Base-by-base conservation (phyloP, 352 stramenopile species). In the Globisporangium nagaii region DNA sequence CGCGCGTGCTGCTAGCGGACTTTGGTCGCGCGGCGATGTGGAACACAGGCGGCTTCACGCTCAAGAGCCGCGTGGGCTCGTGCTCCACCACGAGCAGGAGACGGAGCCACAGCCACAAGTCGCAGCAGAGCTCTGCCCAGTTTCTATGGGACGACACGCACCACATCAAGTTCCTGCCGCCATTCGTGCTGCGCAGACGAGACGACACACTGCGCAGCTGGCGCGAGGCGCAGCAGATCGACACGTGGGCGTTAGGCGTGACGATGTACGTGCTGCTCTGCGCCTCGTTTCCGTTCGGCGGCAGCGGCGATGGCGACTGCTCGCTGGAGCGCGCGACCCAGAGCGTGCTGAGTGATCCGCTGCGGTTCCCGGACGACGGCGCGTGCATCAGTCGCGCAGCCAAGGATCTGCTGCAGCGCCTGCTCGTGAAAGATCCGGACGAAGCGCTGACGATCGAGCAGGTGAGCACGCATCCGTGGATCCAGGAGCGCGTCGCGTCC, bases 181-280 rank as follows among this genome's bases (percentile, higher is more conserved):
- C 80, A 27, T 86, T 75, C 24, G 53, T 84, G 1, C 32, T 88
- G 44, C 53, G 56, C 19, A 67, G 72, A 0, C 66, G 45, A 24
- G 45, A 64, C 6, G 56, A 62, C 17, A 34, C 71, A 9, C 57
- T 85, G 47, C 49, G 28, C 12, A 75, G 60, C 46, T 91, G 80
- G 80, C 50, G 45, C 25, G 71, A 88, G 17, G 84, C 77, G 0
- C 70, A 75, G 34, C 84, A 91, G 41, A 36, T 91, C 8, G 84
- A 93, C 56, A 49, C 82, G 9, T 93, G 75, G 75, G 77, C 80
- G 2, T 65, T 93, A 7, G 84, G 84, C 3, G 71, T 93, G 24
- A 88, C 76, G 6, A 75, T 90, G 53, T 89, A 81, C 47, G 63
- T 84, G 43, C 65, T 92, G 56, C 59, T 92, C 2, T 90, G 72